Percentiles rank a stretch among this genome's conserved stretches.
Conservation (phyloP, 1,139 yeast species). For the Suhomyces terraborum region DNA sequence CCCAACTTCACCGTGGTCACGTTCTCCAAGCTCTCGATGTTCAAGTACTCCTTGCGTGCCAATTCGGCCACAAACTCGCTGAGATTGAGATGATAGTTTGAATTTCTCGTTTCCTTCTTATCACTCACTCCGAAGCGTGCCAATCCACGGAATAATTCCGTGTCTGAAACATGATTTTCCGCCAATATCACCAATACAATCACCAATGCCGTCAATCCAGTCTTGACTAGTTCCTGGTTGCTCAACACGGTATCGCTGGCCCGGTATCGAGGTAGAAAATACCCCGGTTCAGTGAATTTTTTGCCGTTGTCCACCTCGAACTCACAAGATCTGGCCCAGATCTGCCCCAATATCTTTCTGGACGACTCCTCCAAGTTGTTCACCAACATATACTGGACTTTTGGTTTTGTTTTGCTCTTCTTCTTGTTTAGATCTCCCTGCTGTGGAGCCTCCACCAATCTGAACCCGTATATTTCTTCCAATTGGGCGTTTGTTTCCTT, state of each 20-base stretch:
- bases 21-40: conserved; percentile 22
- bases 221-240: conserved; percentile 32
- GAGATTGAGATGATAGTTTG: conserved; percentile 26
- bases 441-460: conserved; percentile 24
- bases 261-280: conserved; percentile 21
- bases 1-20: conserved; percentile 35
- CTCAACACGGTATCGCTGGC: conserved; percentile 20
- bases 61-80: conserved; percentile 35
- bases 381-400: conserved; percentile 23
- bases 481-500: conserved; percentile 24
- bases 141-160: conserved; percentile 26
- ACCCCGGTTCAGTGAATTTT: conserved; percentile 18
- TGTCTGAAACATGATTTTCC: conserved; percentile 38
- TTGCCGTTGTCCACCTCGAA: conserved; percentile 16
- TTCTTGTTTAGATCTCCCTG: conserved; percentile 12
- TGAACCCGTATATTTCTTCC: conserved; percentile 34
- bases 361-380: conserved; percentile 25
- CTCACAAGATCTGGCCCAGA: conserved; percentile 20
- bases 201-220: conserved; percentile 32
- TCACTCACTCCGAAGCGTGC: conserved; percentile 34
- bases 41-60: conserved; percentile 36
- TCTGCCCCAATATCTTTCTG: conserved; percentile 20
- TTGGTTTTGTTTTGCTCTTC: conserved; percentile 13
- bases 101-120: conserved; percentile 23
- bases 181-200: conserved; percentile 34